These are phyloP conservation scores for Termitomyces sp. DNA, from an alignment of 768 basidiomycete species.

Conservation along the genomic window DNA sequence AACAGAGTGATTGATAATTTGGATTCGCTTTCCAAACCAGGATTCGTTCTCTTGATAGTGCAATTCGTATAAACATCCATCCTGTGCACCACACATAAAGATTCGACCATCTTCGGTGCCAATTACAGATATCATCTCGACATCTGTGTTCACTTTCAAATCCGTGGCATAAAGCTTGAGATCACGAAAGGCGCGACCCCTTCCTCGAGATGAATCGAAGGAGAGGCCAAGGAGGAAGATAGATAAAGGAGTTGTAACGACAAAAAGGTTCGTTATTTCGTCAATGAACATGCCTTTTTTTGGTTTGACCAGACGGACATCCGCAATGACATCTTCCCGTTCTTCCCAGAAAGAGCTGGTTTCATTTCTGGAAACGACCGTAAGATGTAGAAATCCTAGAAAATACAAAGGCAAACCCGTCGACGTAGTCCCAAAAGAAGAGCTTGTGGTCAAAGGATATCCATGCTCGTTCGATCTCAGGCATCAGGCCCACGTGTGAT, in stretches of 20 bases:
- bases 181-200: constrained; percentile 49
- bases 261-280: constrained; percentile 82
- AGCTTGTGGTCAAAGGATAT: constrained; percentile 92
- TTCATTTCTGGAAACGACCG: constrained; percentile 57
- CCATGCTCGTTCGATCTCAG: constrained; percentile 94
- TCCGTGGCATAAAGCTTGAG: constrained; percentile 91
- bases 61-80: constrained; percentile 88
- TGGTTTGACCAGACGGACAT: constrained; percentile 85
- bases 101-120: constrained; percentile 82
- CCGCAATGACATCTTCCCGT: constrained; percentile 83
- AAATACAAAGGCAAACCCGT: constrained; percentile 58
- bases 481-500: constrained; percentile 86
- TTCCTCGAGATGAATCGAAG: constrained; percentile 37
- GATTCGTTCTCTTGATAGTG: constrained; percentile 88
- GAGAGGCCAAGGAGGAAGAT: constrained; percentile 84
- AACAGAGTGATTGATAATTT: constrained; percentile 84
- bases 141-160: constrained; percentile 69
- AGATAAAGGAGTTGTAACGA: constrained; percentile 84
- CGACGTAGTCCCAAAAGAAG: constrained; percentile 94
- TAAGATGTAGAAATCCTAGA: neutral
- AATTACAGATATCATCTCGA: constrained; percentile 81
- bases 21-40: constrained; percentile 87
- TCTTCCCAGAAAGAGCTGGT: constrained; percentile 91
- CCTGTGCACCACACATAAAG: constrained; percentile 83
- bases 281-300: constrained; percentile 88